phyloP scores from a whole-genome alignment of 139 green algal genomes.

The Zygnema cylindricum region DNA sequence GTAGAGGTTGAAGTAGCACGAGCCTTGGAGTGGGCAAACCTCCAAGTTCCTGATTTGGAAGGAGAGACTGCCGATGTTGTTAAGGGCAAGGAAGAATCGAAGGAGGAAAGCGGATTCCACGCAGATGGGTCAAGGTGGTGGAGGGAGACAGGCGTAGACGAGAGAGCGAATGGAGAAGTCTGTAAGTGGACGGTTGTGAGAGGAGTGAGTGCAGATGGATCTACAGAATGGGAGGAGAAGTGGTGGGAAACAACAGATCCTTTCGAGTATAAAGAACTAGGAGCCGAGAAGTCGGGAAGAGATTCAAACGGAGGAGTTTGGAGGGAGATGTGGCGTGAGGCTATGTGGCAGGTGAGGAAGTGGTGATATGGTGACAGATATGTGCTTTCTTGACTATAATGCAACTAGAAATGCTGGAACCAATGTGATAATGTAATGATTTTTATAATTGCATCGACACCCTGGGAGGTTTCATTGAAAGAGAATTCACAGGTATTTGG shows the following conservation, averaged over 20 bases:
- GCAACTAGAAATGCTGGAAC: no score
- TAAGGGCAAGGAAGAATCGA: not conserved
- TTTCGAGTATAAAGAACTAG: constrained; percentile 59
- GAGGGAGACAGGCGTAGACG: constrained; percentile 47
- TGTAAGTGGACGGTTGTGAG: constrained; percentile 52
- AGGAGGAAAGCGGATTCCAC: constrained; percentile 19
- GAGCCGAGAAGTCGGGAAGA: constrained; percentile 53
- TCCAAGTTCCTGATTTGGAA: constrained; percentile 20
- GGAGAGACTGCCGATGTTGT: not conserved
- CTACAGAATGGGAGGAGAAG: constrained; percentile 61
- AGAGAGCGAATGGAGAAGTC: constrained; percentile 48
- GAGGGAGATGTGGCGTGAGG: constrained; percentile 58
- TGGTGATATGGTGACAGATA: no score
- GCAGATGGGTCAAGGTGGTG: constrained; percentile 57
- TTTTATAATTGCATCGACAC: no score
- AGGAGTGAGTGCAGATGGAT: constrained; percentile 49
- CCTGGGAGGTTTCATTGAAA: no score
- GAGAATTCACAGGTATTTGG: no score
- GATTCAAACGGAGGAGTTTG: constrained; percentile 48
- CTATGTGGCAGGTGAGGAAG: constrained; percentile 55
- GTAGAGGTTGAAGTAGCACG: not conserved
- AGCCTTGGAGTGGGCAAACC: not conserved
- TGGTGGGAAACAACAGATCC: constrained; percentile 58
- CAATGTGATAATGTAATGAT: no score
- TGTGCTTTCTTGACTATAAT: no score